These are phyloP conservation scores for Gaeumannomyces tritici DNA, from an alignment of 2,329 filamentous ascomycete genomes.

Conservation along the genomic window DNA sequence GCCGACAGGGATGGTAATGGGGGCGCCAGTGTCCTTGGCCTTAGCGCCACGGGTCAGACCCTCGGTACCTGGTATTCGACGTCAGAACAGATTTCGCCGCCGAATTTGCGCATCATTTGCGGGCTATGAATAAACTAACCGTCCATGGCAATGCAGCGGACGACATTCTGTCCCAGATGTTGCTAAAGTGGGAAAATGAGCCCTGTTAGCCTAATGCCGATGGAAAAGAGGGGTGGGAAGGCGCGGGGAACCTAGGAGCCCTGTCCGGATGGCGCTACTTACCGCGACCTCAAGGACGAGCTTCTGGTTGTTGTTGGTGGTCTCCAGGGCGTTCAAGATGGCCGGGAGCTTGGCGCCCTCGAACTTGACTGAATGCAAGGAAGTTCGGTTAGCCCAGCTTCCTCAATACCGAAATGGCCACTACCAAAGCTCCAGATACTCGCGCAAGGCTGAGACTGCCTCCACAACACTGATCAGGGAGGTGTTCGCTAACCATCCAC, in stretches of 20 bases:
- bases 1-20: constrained; percentile 95
- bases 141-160: constrained; percentile 99
- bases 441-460: neutral
- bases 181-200: constrained; percentile 48
- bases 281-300: constrained; percentile 94
- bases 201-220: constrained; percentile 3
- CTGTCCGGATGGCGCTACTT: constrained; percentile 27
- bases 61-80: constrained; percentile 75
- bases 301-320: constrained; percentile 85
- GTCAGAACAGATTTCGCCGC: neutral
- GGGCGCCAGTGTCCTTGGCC: constrained; percentile 80
- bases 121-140: constrained; percentile 48
- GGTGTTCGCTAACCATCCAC: constrained; percentile 71
- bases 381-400: neutral
- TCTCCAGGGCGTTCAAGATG: constrained; percentile 95
- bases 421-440: neutral
- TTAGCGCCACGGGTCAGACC: constrained; percentile 91
- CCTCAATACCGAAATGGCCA: neutral
- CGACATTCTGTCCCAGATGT: constrained; percentile 99
- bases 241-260: neutral
- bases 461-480: neutral
- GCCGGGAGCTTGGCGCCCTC: constrained; percentile 84
- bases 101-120: constrained; percentile 6
- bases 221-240: constrained; percentile 5
- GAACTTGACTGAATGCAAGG: constrained; percentile 71